phyloP scores from a whole-genome alignment of 768 basidiomycete genomes.

The Russula vinacea region DNA sequence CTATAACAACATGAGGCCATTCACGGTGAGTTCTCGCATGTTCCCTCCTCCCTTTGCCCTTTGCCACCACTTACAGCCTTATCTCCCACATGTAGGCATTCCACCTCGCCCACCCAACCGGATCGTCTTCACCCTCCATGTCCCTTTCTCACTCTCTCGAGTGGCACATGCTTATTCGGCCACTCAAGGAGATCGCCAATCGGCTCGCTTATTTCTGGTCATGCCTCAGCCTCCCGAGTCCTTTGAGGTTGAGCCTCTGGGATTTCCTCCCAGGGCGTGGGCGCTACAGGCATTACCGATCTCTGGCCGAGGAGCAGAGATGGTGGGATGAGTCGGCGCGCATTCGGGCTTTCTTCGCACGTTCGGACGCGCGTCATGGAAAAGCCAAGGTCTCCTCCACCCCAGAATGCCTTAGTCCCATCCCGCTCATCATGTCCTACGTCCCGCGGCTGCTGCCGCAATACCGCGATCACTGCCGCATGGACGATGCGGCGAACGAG shows the following conservation, averaged over 20 bases:
- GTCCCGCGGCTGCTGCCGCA: conserved; percentile 41
- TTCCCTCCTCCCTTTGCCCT: neutral
- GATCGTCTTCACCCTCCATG: neutral
- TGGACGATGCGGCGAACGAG: conserved; percentile 31
- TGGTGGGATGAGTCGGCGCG: conserved; percentile 38
- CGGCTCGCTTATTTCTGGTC: conserved; percentile 15
- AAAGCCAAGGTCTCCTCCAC: neutral
- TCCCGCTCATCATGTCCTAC: conserved; percentile 37
- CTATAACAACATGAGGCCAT: conserved; percentile 14
- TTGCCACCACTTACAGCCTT: neutral
- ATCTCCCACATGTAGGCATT: conserved; percentile 8
- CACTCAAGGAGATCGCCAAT: conserved; percentile 15
- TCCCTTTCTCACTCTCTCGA: conserved; percentile 1
- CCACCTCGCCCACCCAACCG: conserved; percentile 6
- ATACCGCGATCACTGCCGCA: conserved; percentile 35
- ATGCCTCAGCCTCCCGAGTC: conserved; percentile 7
- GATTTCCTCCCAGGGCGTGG: conserved; percentile 13
- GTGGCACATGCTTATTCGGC: conserved; percentile 20
- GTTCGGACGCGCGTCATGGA: conserved; percentile 26
- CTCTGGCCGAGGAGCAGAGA: conserved; percentile 32
- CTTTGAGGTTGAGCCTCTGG: conserved; percentile 16
- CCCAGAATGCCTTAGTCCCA: neutral
- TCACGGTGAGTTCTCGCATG: conserved; percentile 10
- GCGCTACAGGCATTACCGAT: conserved; percentile 30
- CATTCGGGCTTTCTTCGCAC: conserved; percentile 32